Conservation (phyloP, 2,329 filamentous ascomycete genomes). For the Trichoderma cornu-damae region DNA sequence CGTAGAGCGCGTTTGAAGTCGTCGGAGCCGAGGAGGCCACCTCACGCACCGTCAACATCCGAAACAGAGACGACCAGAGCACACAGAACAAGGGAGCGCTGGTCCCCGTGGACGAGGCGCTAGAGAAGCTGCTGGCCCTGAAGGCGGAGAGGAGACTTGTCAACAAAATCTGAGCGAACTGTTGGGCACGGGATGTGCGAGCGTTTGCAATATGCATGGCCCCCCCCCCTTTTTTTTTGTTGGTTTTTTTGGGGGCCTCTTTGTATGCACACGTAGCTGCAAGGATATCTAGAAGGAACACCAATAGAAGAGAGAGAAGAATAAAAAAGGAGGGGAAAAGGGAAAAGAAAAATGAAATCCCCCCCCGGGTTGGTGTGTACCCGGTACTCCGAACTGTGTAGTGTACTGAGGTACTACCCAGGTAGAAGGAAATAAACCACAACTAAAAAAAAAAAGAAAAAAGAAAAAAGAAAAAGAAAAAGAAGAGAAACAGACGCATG, state of each 20-base stretch:
- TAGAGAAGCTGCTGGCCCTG: slow-evolving; percentile 50
- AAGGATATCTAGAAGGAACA: background rate
- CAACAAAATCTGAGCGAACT: slow-evolving; percentile 31
- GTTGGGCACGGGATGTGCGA: background rate
- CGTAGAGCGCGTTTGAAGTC: slow-evolving; percentile 35
- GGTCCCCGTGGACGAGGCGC: slow-evolving; percentile 51
- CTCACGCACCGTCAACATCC: slow-evolving; percentile 56
- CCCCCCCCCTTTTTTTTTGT: too few species aligned
- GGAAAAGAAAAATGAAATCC: too few species aligned
- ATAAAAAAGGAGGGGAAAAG: background rate
- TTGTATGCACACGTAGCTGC: slow-evolving; percentile 9
- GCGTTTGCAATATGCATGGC: background rate
- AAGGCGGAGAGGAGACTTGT: slow-evolving; percentile 42
- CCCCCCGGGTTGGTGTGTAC: too few species aligned
- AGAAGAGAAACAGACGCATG: background rate
- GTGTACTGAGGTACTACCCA: too few species aligned
- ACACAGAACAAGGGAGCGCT: slow-evolving; percentile 58
- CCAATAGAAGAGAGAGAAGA: background rate
- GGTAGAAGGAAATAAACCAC: too few species aligned
- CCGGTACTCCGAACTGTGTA: background rate
- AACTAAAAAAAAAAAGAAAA: too few species aligned
- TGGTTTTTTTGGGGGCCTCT: slow-evolving; percentile 5
- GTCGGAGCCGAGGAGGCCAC: slow-evolving; percentile 59
- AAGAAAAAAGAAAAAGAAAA: too few species aligned
- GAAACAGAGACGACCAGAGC: slow-evolving; percentile 58